Evolutionary conservation across 1,139 yeast genomes (phyloP).

Genomic region (Protomyces inundatus): DNA sequence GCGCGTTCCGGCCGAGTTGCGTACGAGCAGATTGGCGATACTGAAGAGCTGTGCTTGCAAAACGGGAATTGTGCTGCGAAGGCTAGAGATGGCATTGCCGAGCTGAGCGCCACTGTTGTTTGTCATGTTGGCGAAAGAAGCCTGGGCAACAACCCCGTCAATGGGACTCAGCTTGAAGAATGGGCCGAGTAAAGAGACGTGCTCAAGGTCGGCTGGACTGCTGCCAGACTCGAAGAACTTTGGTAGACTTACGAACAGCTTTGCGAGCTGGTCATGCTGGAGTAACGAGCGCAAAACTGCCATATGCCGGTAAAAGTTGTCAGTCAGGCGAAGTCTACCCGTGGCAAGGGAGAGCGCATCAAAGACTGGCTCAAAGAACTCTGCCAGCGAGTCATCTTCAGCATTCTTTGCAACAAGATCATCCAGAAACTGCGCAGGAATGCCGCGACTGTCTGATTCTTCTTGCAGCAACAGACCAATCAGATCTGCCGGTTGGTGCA

Average conservation of each 20-base stretch:
- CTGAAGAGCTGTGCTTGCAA: constrained; percentile 47
- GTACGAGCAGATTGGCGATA: constrained; percentile 67
- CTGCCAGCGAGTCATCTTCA: constrained; percentile 62
- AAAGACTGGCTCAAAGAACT: constrained; percentile 51
- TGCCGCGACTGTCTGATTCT: constrained; percentile 27
- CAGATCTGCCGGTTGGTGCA: constrained; percentile 29
- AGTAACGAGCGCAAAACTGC: constrained; percentile 6
- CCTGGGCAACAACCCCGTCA: constrained; percentile 39
- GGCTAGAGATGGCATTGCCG: constrained; percentile 6
- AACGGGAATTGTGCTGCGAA: neutral
- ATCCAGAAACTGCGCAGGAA: constrained; percentile 50
- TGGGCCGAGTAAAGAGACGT: constrained; percentile 67
- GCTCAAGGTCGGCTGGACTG: constrained; percentile 51
- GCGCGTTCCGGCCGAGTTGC: constrained; percentile 67
- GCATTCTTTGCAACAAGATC: constrained; percentile 56
- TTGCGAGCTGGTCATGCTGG: constrained; percentile 45
- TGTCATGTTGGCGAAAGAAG: constrained; percentile 35
- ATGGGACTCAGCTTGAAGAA: constrained; percentile 71
- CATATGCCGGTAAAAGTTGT: constrained; percentile 39
- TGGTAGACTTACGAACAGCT: constrained; percentile 38
- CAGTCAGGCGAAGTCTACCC: constrained; percentile 32
- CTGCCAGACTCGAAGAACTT: constrained; percentile 38
- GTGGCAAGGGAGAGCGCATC: constrained; percentile 32
- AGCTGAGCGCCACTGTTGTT: constrained; percentile 31
- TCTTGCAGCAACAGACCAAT: constrained; percentile 29